Base-by-base conservation (phyloP, 2,329 filamentous ascomycete species). In the Epichloe scottii region DNA sequence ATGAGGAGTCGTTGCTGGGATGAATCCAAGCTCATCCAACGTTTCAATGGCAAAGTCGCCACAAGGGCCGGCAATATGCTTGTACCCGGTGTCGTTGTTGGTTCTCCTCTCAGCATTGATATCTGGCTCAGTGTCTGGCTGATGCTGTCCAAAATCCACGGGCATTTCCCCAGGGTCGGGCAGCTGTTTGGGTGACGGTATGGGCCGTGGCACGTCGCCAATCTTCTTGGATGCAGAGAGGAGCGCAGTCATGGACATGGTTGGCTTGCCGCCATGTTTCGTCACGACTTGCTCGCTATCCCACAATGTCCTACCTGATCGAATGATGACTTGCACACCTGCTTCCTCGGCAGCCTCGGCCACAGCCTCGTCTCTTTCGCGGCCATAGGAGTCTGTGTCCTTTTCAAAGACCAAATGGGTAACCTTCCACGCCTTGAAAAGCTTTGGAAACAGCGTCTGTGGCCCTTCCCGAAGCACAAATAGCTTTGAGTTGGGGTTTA, bases 391-490 rank as follows among this genome's bases (percentile, higher is more conserved):
- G 68, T 90, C 86, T 0, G 84, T 87, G 58, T 89, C 86, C 59
- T 84, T 85, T 62, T 90, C 86, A 58, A 89, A 89, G 0, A 89
- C 85, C 5, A 89, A 66, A 65, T 89, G 85, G 0, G 84, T 86
- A 26, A 87, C 79, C 2, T 77, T 75, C 86, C 85, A 90, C 17
- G 77, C 75, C 58, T 80, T 79, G 72, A 88, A 85, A 1, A 89
- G 68, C 64, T 87, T 87, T 1, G 82, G 81, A 3, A 89, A 72
- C 1, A 89, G 64, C 0, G 81, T 87, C 60, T 85, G 82, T 0
- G 85, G 85, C 0, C 77, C 82, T 66, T 89, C 85, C 30, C 86
- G 75, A 15, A 90, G 70, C 23, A 90, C 75, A 54, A 87, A 81
- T 1, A 90, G 74, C 61, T 84, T 85, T 17, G 82, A 85, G 52